Evolutionary conservation across 306 rosid species (phyloP).

Genomic region (Cucumis hystrix): DNA sequence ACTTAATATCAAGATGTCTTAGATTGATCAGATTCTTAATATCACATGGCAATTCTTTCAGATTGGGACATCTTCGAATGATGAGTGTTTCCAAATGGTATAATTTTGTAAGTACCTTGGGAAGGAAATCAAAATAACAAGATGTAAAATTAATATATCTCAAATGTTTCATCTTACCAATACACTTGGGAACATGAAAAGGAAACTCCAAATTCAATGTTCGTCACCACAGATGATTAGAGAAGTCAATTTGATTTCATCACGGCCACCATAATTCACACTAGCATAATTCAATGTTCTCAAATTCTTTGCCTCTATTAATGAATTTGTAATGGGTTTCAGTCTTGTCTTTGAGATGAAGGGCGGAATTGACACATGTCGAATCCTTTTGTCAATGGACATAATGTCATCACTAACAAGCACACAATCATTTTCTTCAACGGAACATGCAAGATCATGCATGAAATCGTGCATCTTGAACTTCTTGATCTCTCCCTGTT

Average conservation of each 20-base stretch:
- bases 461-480: no score
- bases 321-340: no score
- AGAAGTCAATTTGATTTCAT: neutral
- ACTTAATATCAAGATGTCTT: neutral
- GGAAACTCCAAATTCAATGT: constrained; percentile 4
- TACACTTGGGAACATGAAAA: no score
- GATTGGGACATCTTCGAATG: neutral
- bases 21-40: neutral
- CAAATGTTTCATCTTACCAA: neutral
- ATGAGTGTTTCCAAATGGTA: neutral
- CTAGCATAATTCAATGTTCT: neutral
- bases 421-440: no score
- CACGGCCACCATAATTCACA: no score
- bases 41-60: neutral
- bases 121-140: neutral
- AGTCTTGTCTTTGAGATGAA: no score
- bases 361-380: no score
- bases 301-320: neutral
- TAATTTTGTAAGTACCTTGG: neutral
- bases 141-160: neutral
- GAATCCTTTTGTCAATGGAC: neutral
- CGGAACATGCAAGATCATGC: no score
- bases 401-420: neutral
- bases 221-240: neutral
- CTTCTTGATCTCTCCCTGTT: no score